phyloP scores from a whole-genome alignment of 441 rosid species.

The Populus hybrid region DNA sequence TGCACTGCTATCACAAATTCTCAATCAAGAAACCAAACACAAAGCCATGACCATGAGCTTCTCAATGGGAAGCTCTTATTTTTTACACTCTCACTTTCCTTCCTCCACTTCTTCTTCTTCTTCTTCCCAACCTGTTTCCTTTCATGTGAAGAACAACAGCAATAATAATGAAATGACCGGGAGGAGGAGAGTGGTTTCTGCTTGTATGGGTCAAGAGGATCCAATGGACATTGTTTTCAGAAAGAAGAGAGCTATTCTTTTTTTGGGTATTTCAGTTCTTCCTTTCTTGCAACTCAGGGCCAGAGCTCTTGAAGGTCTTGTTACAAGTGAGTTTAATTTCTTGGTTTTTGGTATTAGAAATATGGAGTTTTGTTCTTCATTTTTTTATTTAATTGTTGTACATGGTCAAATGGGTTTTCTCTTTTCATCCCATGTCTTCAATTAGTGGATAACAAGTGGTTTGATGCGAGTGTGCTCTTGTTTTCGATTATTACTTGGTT shows the following conservation, averaged over 20 bases:
- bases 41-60: constrained; percentile 35
- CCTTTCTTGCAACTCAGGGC: constrained; percentile 67
- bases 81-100: constrained; percentile 33
- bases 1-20: background rate
- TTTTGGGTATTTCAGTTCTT: constrained; percentile 75
- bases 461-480: background rate
- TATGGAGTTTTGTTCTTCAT: background rate
- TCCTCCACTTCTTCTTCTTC: constrained; percentile 18
- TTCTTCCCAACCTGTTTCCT: constrained; percentile 33
- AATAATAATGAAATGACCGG: constrained; percentile 32
- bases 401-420: background rate
- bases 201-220: constrained; percentile 45
- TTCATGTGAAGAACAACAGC: constrained; percentile 14
- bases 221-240: constrained; percentile 29
- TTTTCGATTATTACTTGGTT: background rate
- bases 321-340: constrained; percentile 33
- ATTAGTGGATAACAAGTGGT: no score
- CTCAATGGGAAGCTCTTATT: constrained; percentile 47
- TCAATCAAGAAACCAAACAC: background rate
- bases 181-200: constrained; percentile 30
- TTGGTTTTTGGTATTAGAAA: background rate
- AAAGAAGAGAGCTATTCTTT: constrained; percentile 57
- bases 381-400: background rate
- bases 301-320: constrained; percentile 42
- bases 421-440: background rate